These are phyloP conservation scores for Globisporangium nodosum DNA, from an alignment of 352 stramenopile species.

Conservation along the genomic window DNA sequence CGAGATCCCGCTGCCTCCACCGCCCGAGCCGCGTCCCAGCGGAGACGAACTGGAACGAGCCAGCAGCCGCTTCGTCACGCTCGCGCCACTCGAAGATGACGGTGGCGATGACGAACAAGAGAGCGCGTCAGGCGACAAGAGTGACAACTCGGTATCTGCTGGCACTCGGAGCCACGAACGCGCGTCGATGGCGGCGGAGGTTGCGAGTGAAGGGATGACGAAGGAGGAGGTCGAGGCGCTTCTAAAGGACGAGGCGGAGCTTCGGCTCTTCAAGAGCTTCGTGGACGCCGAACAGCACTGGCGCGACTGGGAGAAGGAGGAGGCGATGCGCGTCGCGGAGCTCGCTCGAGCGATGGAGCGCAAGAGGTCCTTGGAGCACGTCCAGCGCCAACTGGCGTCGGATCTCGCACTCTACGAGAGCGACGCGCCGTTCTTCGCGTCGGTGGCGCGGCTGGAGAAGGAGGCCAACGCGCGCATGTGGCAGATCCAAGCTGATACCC, in stretches of 20 bases:
- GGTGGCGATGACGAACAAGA: conserved; percentile 14
- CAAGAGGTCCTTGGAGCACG: conserved; percentile 15
- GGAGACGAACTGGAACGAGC: conserved; percentile 33
- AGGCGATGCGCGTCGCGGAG: conserved; percentile 33
- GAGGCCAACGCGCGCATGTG: conserved; percentile 40
- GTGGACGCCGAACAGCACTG: conserved; percentile 39
- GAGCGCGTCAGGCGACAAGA: not conserved
- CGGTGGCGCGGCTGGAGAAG: conserved; percentile 38
- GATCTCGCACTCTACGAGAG: conserved; percentile 44
- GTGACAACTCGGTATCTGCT: not conserved
- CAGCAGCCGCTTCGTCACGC: conserved; percentile 25
- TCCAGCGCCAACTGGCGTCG: conserved; percentile 30
- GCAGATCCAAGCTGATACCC: conserved; percentile 42
- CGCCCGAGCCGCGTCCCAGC: conserved; percentile 25
- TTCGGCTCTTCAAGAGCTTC: conserved; percentile 34
- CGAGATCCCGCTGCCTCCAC: conserved; percentile 19
- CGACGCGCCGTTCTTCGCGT: conserved; percentile 42
- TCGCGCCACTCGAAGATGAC: conserved; percentile 18
- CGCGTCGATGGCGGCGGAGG: conserved; percentile 3
- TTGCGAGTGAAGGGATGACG: conserved; percentile 5
- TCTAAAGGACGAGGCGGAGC: conserved; percentile 41
- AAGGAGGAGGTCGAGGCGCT: conserved; percentile 12
- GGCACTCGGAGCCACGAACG: not conserved
- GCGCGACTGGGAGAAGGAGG: conserved; percentile 40
- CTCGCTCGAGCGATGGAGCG: conserved; percentile 24